Conservation (phyloP, 192 early-diverging fungal genomes). For the Pilobolus umbonatus region DNA sequence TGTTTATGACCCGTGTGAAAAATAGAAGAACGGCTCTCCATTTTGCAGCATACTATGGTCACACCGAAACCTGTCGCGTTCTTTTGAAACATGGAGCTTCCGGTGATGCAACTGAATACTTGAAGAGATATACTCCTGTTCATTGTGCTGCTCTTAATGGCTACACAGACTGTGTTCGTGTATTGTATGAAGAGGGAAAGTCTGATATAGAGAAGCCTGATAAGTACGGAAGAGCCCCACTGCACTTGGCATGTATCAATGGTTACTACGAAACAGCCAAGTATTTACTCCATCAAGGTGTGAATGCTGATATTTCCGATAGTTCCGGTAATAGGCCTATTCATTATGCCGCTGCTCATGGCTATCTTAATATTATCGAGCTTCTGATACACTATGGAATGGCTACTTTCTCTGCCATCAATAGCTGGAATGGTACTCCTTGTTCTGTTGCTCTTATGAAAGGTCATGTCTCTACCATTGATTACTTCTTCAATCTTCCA, state of each 20-base stretch:
- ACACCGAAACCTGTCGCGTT: slow-evolving; percentile 32
- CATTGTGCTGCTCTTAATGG: slow-evolving; percentile 30
- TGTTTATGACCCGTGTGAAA: slow-evolving; percentile 37
- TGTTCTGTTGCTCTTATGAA: slow-evolving; percentile 50
- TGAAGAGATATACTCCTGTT: slow-evolving; percentile 28
- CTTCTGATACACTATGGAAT: slow-evolving; percentile 37
- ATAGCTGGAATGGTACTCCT: slow-evolving; percentile 48
- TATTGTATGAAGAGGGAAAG: slow-evolving; percentile 29
- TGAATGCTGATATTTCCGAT: slow-evolving; percentile 40
- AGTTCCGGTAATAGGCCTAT: slow-evolving; percentile 40
- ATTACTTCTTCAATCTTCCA: slow-evolving; percentile 31
- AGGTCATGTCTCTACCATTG: slow-evolving; percentile 43
- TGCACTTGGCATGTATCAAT: slow-evolving; percentile 35
- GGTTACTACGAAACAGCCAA: slow-evolving; percentile 41
- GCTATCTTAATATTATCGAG: slow-evolving; percentile 35
- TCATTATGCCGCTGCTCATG: slow-evolving; percentile 50
- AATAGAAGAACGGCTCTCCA: slow-evolving; percentile 33
- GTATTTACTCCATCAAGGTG: slow-evolving; percentile 38
- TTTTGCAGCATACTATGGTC: slow-evolving; percentile 35
- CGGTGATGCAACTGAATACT: slow-evolving; percentile 30
- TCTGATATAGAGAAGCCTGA: slow-evolving; percentile 18
- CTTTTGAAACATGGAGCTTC: slow-evolving; percentile 38
- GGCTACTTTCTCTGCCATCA: slow-evolving; percentile 33
- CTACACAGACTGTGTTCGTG: slow-evolving; percentile 21
- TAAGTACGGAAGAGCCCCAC: slow-evolving; percentile 23